Conservation (phyloP, 176 grass and related monocot genomes). For the Lolium perenne region DNA sequence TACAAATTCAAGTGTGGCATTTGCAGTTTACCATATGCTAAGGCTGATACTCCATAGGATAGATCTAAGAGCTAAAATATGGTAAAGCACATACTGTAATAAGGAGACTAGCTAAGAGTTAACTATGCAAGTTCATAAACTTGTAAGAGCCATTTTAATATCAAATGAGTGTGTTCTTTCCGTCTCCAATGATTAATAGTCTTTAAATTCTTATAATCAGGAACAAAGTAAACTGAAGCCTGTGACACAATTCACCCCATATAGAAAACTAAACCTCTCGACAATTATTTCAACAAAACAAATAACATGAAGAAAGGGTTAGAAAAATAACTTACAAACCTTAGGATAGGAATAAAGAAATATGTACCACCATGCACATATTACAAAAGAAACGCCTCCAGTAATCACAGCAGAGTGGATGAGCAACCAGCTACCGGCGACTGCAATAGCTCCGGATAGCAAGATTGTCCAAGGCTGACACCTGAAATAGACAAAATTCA, state of each 20-base stretch:
- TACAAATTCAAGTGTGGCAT: not conserved
- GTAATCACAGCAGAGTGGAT: constrained; percentile 75
- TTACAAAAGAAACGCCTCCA: constrained; percentile 55
- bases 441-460: constrained; percentile 61
- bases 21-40: constrained; percentile 16
- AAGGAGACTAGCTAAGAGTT: not conserved
- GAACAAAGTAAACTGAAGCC: not conserved
- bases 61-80: not conserved
- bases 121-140: not conserved
- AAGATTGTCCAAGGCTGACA: constrained; percentile 99
- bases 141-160: not conserved
- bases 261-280: not conserved
- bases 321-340: constrained; percentile 42
- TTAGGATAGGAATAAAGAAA: constrained; percentile 95
- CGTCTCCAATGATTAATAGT: not conserved
- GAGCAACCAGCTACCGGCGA: constrained; percentile 75
- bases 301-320: not conserved
- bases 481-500: constrained; percentile 49
- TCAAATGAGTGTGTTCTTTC: not conserved
- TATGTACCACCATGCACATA: constrained; percentile 98
- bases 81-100: not conserved
- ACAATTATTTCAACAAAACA: not conserved
- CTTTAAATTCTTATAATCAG: not conserved
- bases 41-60: not conserved
- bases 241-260: not conserved